Base-by-base conservation (phyloP, 768 basidiomycete species). In the Auriscalpium orientale region DNA sequence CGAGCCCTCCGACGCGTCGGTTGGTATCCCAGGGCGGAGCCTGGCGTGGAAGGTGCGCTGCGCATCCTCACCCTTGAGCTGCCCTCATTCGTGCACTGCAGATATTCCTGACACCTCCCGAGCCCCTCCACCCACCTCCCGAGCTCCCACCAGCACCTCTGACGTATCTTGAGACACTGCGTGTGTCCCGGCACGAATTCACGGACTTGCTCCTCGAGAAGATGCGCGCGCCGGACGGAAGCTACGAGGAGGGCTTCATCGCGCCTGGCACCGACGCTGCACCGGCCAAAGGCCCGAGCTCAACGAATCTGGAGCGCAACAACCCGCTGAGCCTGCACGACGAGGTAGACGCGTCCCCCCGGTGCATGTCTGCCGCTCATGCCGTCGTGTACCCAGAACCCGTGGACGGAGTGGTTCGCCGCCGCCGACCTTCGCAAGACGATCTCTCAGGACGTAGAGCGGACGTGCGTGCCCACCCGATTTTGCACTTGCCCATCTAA, bases 401-500 rank as follows among this genome's bases (percentile, higher is more conserved):
- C 95, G 10, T 99, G 97, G 97, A 88, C 84, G 62, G 81, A 84
- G 48, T 98, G 93, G 91, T 99, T 98, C 69, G 76, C 83, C 33
- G 82, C 92, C 43, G 78, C 94, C 16, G 97, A 98, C 57, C 74
- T 98, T 40, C 79, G 94, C 37, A 93, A 87, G 67, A 90, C 83
- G 12, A 97, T 99, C 49, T 72, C 83, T 40, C 92, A 97, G 70
- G 97, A 99, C 66, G 97, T 99, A 0, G 92, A 97, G 63, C 79
- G 97, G 64, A 98, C 97, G 85, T 94, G 70, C 70, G 91, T 75
- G 47, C 28, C 28, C 28, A 28, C 4, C 28, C 28, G 4, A 28
- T 0, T 33, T 8, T 13, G 38, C 15, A 58, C 13, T 51, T 21
- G 7, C 13, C 40, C 50, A 4, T 28, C 28, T 37, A 7, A 21